Base-by-base conservation (phyloP, 208 protist genomes). In the Herpetomonas samuelpessoai region DNA sequence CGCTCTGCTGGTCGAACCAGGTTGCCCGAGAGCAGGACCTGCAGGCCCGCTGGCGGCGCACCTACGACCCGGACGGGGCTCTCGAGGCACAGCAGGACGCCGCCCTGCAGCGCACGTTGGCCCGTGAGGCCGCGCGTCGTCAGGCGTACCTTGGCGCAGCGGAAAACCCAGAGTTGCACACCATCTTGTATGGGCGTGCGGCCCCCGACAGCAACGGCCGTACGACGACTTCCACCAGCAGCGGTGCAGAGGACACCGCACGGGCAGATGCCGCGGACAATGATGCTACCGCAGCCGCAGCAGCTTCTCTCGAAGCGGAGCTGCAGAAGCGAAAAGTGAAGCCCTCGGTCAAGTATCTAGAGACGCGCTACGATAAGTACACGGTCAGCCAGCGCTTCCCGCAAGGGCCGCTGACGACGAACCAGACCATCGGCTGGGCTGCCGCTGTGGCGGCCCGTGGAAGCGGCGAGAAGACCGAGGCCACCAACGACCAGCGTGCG, bases 381-480 rank as follows among this genome's bases (percentile, higher is more conserved):
- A 56, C 69, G 30, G 59, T 80, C 21, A 67, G 75, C 55, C 49
- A 84, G 59, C 81, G 81, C 55, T 91, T 69, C 59, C 59, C 57
- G 12, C 51, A 57, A 19, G 76, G 71, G 1, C 79, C 83, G 2
- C 52, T 68, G 29, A 91, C 83, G 21, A 28, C 76, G 4, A 49
- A 74, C n/a, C 79, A 86, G 65, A 65, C 57, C 1, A 58, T 91
- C 12, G 83, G 83, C 2, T 91, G 83, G 80, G 28, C 49, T 1
- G 60, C 69, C 2, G 41, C 35, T 10, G 24, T 45, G 59, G 56
- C 29, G 51, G 65, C 61, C 1, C 31, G 28, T 39, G 35, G 39
- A 28, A 44, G 19, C 3, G 44, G 51, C 24, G 51, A 62, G 10
- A 30, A 39, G n/a, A 58, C 21, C 10, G 21, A 46, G n/a, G 31